These are phyloP conservation scores for Scutellaria baicalensis DNA, from an alignment of 257 asterid genomes.

Conservation along the genomic window DNA sequence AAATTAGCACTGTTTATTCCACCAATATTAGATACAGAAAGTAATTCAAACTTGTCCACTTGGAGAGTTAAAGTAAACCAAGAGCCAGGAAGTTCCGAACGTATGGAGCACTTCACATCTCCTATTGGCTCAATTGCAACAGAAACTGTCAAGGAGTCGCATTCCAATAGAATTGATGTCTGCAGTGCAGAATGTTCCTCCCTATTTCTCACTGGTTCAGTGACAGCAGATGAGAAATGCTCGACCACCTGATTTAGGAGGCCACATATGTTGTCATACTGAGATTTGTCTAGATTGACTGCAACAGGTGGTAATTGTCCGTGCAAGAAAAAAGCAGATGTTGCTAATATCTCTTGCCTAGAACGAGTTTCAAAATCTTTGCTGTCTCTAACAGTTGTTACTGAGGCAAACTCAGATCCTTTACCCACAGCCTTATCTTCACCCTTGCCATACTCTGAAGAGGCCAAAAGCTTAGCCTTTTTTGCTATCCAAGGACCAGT, in stretches of 20 bases:
- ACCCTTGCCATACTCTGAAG: slow-evolving; percentile 54
- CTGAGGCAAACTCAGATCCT: slow-evolving; percentile 73
- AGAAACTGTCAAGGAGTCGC: slow-evolving; percentile 47
- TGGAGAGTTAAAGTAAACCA: slow-evolving; percentile 70
- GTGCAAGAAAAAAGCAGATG: slow-evolving; percentile 60
- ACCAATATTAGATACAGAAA: slow-evolving; percentile 73
- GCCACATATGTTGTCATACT: slow-evolving; percentile 40
- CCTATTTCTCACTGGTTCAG: slow-evolving; percentile 31
- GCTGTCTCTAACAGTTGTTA: slow-evolving; percentile 58
- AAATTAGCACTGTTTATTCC: slow-evolving; percentile 62
- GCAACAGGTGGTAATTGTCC: slow-evolving; percentile 55
- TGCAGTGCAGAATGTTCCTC: slow-evolving; percentile 44
- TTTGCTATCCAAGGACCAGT: slow-evolving; percentile 84
- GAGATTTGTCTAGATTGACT: slow-evolving; percentile 42
- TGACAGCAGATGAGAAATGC: slow-evolving; percentile 31
- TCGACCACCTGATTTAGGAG: slow-evolving; percentile 49
- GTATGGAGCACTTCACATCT: slow-evolving; percentile 38
- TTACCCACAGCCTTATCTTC: slow-evolving; percentile 45
- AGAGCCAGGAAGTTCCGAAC: slow-evolving; percentile 80
- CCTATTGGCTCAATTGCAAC: slow-evolving; percentile 38
- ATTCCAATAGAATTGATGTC: slow-evolving; percentile 65
- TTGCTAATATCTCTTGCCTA: slow-evolving; percentile 60
- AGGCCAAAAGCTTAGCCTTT: slow-evolving; percentile 72
- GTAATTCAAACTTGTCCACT: slow-evolving; percentile 59
- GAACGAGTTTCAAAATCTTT: slow-evolving; percentile 46